Evolutionary conservation across 2,329 filamentous ascomycete genomes (phyloP).

Genomic region (Verticillium isaacii): DNA sequence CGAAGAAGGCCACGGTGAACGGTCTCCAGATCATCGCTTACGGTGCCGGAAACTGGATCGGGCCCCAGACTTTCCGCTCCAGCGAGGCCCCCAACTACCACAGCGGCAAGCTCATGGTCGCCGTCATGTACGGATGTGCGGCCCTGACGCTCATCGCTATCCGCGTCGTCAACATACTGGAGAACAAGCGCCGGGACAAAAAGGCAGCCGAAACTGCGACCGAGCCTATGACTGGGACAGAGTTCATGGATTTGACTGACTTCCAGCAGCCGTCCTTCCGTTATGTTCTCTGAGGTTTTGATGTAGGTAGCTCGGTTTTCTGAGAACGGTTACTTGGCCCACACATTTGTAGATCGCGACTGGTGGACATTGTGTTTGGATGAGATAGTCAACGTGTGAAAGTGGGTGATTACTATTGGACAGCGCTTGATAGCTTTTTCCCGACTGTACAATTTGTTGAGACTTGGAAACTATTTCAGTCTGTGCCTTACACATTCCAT

Average conservation of each 20-base stretch:
- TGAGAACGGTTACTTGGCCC: too few species aligned
- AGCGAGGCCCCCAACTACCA: constrained; percentile 52
- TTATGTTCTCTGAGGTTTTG: constrained; percentile 14
- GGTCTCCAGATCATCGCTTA: constrained; percentile 36
- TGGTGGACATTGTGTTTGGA: too few species aligned
- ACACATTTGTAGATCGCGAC: too few species aligned
- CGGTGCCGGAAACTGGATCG: constrained; percentile 62
- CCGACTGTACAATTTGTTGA: too few species aligned
- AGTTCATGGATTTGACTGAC: constrained; percentile 19
- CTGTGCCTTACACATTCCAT: too few species aligned
- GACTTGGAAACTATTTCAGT: too few species aligned
- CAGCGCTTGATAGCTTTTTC: too few species aligned
- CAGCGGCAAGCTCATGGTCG: constrained; percentile 12
- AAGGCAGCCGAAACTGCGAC: constrained; percentile 11
- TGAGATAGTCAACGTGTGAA: too few species aligned
- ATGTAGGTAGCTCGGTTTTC: background rate
- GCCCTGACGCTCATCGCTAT: constrained; percentile 11
- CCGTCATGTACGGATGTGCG: constrained; percentile 16
- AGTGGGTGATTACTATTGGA: too few species aligned
- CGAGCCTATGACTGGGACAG: constrained; percentile 5
- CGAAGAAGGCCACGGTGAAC: constrained; percentile 59
- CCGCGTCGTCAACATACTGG: constrained; percentile 16
- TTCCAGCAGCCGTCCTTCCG: constrained; percentile 17
- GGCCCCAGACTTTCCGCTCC: constrained; percentile 56
- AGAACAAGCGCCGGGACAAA: constrained; percentile 21